Evolutionary conservation across 805 yeast species (phyloP).

Genomic region (Kazachstania africana): DNA sequence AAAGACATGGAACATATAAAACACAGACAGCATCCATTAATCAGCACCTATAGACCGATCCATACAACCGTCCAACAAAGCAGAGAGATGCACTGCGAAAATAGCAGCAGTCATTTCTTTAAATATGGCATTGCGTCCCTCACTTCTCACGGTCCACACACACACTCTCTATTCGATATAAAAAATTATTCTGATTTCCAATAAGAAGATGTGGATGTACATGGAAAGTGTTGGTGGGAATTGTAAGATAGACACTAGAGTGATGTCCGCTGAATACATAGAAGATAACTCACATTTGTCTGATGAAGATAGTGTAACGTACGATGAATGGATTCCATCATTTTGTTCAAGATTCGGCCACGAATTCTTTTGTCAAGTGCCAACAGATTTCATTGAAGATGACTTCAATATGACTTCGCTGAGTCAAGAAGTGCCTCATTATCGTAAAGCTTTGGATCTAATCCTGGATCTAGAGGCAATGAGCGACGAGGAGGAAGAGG

Average conservation of each 20-base stretch:
- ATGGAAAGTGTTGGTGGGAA: background rate
- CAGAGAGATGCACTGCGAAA: too few relatives aligned
- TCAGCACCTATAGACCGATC: too few relatives aligned
- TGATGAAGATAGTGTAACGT: slow-evolving; percentile 23
- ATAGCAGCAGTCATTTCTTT: too few relatives aligned
- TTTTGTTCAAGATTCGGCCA: slow-evolving; percentile 73
- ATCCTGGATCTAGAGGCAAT: slow-evolving; percentile 68
- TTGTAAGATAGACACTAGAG: background rate
- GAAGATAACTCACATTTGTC: slow-evolving; percentile 16
- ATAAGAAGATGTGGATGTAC: too few relatives aligned
- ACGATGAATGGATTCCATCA: slow-evolving; percentile 70
- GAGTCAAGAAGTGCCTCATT: slow-evolving; percentile 74
- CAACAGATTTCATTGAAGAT: slow-evolving; percentile 88
- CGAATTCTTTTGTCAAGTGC: slow-evolving; percentile 85
- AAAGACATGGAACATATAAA: too few relatives aligned
- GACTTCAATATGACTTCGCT: slow-evolving; percentile 93
- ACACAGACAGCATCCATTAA: too few relatives aligned
- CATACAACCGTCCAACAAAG: too few relatives aligned
- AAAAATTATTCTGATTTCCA: too few relatives aligned
- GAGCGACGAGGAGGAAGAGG: slow-evolving; percentile 29
- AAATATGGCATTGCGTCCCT: too few relatives aligned
- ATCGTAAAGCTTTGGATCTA: slow-evolving; percentile 82
- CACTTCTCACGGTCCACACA: too few relatives aligned
- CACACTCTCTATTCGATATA: too few relatives aligned
- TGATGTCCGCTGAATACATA: slow-evolving; percentile 16